Evolutionary conservation across 1,139 yeast genomes (phyloP).

Genomic region (Pneumocystis jirovecii): DNA sequence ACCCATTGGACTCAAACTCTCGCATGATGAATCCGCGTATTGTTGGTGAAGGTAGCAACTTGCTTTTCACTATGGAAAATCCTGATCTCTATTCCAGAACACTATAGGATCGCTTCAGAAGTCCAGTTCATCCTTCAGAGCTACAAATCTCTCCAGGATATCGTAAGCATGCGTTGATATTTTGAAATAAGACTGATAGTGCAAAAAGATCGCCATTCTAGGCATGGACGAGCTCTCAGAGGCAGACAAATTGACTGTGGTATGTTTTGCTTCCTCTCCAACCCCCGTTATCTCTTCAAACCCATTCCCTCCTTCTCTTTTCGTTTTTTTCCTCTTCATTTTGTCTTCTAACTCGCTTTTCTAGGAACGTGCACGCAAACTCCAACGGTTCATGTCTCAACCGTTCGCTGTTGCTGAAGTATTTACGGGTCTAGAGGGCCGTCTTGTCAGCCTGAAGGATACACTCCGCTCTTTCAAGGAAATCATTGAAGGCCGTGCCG

Average conservation of each 20-base stretch:
- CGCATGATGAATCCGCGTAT: conserved; percentile 95
- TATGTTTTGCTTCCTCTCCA: background rate
- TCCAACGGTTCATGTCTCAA: conserved; percentile 99
- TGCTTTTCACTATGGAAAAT: background rate
- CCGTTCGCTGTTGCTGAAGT: conserved; percentile 99
- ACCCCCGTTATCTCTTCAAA: no score
- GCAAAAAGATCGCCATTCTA: conserved; percentile 68
- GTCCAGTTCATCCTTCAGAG: conserved; percentile 99
- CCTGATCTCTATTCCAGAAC: conserved; percentile 35
- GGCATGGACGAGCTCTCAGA: conserved; percentile 99
- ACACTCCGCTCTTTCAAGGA: conserved; percentile 90
- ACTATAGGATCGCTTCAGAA: conserved; percentile 82
- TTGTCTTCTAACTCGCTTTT: background rate
- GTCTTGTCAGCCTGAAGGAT: conserved; percentile 90
- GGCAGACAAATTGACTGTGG: conserved; percentile 90
- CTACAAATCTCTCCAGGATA: conserved; percentile 98
- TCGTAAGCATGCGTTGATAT: conserved; percentile 22
- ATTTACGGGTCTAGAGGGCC: conserved; percentile 98
- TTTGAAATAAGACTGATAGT: background rate
- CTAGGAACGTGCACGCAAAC: conserved; percentile 95
- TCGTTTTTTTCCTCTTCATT: background rate
- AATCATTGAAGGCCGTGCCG: conserved; percentile 96
- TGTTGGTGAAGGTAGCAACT: conserved; percentile 51
- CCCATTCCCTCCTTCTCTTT: no score
- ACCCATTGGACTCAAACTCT: conserved; percentile 98